Base-by-base conservation (phyloP, 1,284 basidiomycete genomes). In the Rhodotorula mucilaginosa region DNA sequence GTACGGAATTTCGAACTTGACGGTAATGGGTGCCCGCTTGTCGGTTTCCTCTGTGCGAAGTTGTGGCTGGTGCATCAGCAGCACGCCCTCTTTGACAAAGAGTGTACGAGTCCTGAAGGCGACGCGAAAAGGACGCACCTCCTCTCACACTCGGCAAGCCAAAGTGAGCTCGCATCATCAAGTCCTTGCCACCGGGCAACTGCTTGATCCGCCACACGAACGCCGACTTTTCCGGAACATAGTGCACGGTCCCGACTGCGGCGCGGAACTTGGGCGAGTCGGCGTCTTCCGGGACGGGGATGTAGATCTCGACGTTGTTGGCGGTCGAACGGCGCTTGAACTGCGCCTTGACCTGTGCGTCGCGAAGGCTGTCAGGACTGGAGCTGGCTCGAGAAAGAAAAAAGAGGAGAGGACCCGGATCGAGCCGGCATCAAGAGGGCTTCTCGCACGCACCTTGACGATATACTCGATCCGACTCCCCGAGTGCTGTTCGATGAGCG, bases 151-250 rank as follows among this genome's bases (percentile, higher is more conserved):
- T 92, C 0, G 93, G 94, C 58, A 97, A 83, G 61, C 94, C 94
- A 81, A 97, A 97, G 81, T 97, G 95, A 2, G 95, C 94, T 26
- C 94, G 86, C 93, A 97, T 96, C 70, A 97, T 85, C 82, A 93
- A 97, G 80, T 97, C 94, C 62, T 92, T 87, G 52, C 91, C 92
- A 13, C 94, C 94, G 7, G 91, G 93, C 0, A 97, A 85, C 80
- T 94, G 91, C 82, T 97, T 97, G 82, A 97, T 96, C 83, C 96
- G 97, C 95, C 94, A 97, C 12, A 97, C 91, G 79, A 97, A 97
- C 6, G 92, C 92, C 29, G 91, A 92, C 82, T 97, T 97, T 81
- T 97, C 95, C 0, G 94, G 94, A 0, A 91, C 93, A 79, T 97
- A 97, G 74, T 94, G 92, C 6, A 97, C 94, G 31, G 88, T 90